Evolutionary conservation across 306 rosid genomes (phyloP).

Genomic region (Quercus gilva): DNA sequence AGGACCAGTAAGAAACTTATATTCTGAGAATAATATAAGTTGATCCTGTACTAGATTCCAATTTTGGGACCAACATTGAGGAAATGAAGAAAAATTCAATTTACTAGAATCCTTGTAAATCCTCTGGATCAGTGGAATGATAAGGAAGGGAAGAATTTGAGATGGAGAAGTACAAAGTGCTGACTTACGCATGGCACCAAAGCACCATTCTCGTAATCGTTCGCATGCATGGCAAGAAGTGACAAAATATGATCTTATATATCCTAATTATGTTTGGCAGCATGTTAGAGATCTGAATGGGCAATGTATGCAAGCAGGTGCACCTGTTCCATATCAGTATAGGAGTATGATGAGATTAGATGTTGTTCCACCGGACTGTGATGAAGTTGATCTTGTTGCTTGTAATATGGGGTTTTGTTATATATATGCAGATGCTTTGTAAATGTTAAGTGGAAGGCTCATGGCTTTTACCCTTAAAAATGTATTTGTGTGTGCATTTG

Average conservation of each 20-base stretch:
- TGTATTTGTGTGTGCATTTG: not conserved
- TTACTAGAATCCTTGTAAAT: conserved; percentile 14
- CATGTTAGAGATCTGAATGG: conserved; percentile 57
- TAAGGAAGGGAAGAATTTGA: conserved; percentile 28
- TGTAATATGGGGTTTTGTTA: conserved; percentile 17
- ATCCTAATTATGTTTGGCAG: conserved; percentile 70
- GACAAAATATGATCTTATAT: conserved; percentile 56
- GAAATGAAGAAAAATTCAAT: conserved; percentile 27
- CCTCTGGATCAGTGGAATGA: conserved; percentile 27
- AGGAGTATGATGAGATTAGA: conserved; percentile 87
- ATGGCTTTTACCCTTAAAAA: not conserved
- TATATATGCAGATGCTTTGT: not conserved
- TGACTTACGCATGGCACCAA: conserved; percentile 74
- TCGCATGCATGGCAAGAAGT: conserved; percentile 95
- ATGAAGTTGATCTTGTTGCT: conserved; percentile 74
- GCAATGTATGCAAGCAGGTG: conserved; percentile 77
- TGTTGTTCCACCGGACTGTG: conserved; percentile 67
- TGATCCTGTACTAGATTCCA: conserved; percentile 9
- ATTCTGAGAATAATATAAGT: conserved; percentile 9
- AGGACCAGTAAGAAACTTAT: conserved; percentile 11
- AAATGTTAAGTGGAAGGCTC: not conserved
- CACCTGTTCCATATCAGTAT: conserved; percentile 61
- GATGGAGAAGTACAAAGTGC: conserved; percentile 67
- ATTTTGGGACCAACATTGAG: conserved; percentile 16
- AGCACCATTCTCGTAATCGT: conserved; percentile 82